Base-by-base conservation (phyloP, 2,329 filamentous ascomycete genomes). In the Ambrosiella beaveri region DNA sequence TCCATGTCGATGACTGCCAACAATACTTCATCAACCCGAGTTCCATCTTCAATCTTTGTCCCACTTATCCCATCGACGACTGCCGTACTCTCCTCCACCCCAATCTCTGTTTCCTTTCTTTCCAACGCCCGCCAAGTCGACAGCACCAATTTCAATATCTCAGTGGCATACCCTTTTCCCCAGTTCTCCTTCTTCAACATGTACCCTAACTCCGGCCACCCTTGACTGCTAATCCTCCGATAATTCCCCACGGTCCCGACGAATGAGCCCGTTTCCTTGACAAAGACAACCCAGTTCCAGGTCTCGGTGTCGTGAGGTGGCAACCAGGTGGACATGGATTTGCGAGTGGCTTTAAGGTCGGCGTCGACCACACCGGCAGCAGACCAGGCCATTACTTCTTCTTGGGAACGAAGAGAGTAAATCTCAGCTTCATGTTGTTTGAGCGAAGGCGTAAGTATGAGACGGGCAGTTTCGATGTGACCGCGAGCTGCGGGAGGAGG, bases 331-430 rank as follows among this genome's bases (percentile, higher is more conserved):
- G 66, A 65, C 53, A 80, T 64, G 54, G 65, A 71, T 27, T 60
- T 63, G 60, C 67, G 67, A 8, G 78, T 77, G 59, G 73, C 70
- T 1, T 69, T 71, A 1, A 72, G 54, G 63, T 74, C 68, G 57
- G 64, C 61, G 67, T 82, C 75, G 7, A 69, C 63, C 7, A 63
- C 58, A 59, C 73, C 74, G 62, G 65, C 62, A 2, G 61, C 57
- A 57, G 81, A 81, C 72, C 75, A 82, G 57, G 67, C 66, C 83
- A 86, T 86, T 52, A 82, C 78, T 62, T 82, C 79, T 3, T 74
- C 73, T 65, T 82, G 72, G 12, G 70, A 71, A 27, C 82, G 78
- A 57, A 86, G 69, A 19, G 68, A 67, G 62, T 79, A 70, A 13
- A 81, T 61, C 6, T 70, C 74, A 1, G 70, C 67, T 1, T 78